Base-by-base conservation (phyloP, 345 rosid genomes). In the Chamaenerion angustifolium region DNA sequence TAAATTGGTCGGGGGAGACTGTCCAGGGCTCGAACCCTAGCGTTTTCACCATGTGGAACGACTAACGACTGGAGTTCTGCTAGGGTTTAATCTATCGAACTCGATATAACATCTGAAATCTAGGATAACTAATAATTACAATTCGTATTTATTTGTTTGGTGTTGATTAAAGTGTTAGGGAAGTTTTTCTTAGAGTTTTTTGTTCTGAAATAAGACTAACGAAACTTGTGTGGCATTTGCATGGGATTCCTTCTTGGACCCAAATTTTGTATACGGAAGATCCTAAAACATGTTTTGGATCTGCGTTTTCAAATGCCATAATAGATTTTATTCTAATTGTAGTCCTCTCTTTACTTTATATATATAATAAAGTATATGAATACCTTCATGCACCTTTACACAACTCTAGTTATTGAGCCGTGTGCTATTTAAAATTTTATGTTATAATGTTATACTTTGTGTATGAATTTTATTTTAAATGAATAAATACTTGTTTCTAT, bases 11-110 rank as follows among this genome's bases (percentile, higher is more conserved):
- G 9, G 70, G 73, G 7, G 95, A 82, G 5, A 62, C 95, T 7
- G 82, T 64, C 63, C 83, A 76, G 35, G 95, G 93, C 27, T 67
- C 95, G 17, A 88, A 80, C 72, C 74, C 83, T 7, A 76, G 82
- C 11, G 75, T 74, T 56, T 92, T 80, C 52, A 74, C 98, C 16
- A 92, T 79, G 90, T 92, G 99, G 96, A 88, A 82, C 49, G 95
- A 80, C 27, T 86, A 57, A 78, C 2, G 18, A 21, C 3, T 4
- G 25, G 25, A 21, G 25, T 21, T 21, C 25, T 21, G 25, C 21
- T 46, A 15, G n/a, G n/a, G n/a, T n/a, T n/a, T n/a, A n/a, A n/a
- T n/a, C n/a, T n/a, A n/a, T n/a, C n/a, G n/a, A n/a, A n/a, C n/a
- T n/a, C n/a, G n/a, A n/a, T n/a, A 14, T 46, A 27, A 46, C 52